Evolutionary conservation across 164 flowering plant species (phyloP), one percentile per base, ranked within the genome.

Genomic region (Liquidambar formosana): DNA sequence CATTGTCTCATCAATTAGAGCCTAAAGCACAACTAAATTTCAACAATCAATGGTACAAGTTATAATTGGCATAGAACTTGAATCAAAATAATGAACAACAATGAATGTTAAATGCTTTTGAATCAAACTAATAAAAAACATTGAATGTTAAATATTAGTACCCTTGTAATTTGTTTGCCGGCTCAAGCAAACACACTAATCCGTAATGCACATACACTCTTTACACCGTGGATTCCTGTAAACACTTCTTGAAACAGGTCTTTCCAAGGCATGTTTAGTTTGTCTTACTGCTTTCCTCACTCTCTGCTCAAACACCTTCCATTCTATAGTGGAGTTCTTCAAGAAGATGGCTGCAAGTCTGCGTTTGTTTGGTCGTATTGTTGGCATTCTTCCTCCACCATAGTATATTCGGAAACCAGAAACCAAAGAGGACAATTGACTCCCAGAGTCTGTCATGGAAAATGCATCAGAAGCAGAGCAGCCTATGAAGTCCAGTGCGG

Each of bases 361-460:
- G n/a, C 97, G 91, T 72, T 93, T 92, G 80, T 96, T 96, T 52
- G 99, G 99, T 28, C 98, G 77, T 60, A 96, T 87, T 15, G 98
- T 90, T 5, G 94, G 86, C 92, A 92, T 81, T 71, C 47, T 81
- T 13, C 97, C 98, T 44, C 82, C 91, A 16, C 98, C 99, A 67
- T 77, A 89, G 68, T 92, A 93, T 61, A 88, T 84, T 43, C 98
- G 84, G 61, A 80, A 93, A 69, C 99, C 99, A 44, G 99, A 85
- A 1, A 96, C 93, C 68, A 96, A 57, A 48, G 99, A 90, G 54
- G 98, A 93, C 58, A 96, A 78, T 68, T 93, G 99, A 73, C 99
- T 93, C 43, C 99, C 99, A 4, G 99, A 87, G 68, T 96, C 99
- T 14, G 98, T 96, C 93, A 96, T 93, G 66, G 97, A 94, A 80